phyloP scores from a whole-genome alignment of 192 early-diverging fungal genomes.

The Linnemannia schmuckeri region DNA sequence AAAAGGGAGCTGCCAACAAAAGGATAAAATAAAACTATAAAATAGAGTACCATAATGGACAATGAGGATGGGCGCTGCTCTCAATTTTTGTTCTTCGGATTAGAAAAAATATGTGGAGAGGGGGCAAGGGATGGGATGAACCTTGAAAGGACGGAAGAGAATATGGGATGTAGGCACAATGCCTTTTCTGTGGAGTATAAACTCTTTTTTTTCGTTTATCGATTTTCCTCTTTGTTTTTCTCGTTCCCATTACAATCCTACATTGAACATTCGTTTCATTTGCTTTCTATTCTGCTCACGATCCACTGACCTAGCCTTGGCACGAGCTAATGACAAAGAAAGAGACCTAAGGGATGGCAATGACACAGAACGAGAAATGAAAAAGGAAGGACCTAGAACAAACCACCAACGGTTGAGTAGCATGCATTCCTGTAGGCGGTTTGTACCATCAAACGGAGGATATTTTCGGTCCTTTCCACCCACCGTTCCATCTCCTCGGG shows the following conservation, averaged over 20 bases:
- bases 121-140: background rate
- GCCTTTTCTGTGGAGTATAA: constrained; percentile 5
- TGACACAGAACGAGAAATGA: no score
- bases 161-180: constrained; percentile 4
- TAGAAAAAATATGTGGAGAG: constrained; percentile 2
- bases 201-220: background rate
- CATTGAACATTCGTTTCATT: background rate
- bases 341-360: no score
- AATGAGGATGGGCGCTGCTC: background rate
- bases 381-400: no score
- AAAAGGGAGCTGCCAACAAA: no score
- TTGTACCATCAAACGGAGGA: no score
- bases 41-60: background rate
- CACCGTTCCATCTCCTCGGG: no score
- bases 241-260: background rate
- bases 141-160: background rate
- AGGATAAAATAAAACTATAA: background rate
- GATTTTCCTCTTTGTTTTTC: background rate
- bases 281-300: no score
- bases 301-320: no score
- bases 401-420: no score
- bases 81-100: background rate
- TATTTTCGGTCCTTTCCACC: no score
- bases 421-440: no score
- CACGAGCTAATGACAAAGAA: no score